These are phyloP conservation scores for Phellopilus nigrolimitatus DNA, from an alignment of 1,284 basidiomycete species.

Conservation along the genomic window DNA sequence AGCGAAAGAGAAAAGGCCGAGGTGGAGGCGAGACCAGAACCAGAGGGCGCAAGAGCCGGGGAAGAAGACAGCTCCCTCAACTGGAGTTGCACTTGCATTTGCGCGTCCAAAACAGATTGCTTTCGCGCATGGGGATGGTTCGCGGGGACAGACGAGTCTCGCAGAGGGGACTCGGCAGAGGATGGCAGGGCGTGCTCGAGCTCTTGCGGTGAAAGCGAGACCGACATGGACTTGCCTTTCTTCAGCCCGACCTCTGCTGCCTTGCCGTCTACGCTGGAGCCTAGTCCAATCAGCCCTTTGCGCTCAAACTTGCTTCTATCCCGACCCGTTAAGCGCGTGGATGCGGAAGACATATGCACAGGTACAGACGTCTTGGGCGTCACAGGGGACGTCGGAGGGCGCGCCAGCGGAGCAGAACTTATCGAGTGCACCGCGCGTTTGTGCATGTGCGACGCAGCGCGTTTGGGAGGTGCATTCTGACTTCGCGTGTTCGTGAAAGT, in stretches of 20 bases:
- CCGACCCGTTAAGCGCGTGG: constrained; percentile 23
- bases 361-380: constrained; percentile 42
- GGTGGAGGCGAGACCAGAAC: constrained; percentile 45
- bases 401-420: constrained; percentile 66
- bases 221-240: constrained; percentile 21
- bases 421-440: constrained; percentile 69
- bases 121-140: constrained; percentile 77
- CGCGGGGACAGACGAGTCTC: constrained; percentile 40
- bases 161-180: constrained; percentile 24
- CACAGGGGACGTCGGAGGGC: constrained; percentile 76
- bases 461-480: constrained; percentile 23
- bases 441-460: constrained; percentile 40
- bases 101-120: constrained; percentile 57
- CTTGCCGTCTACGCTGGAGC: background rate
- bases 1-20: constrained; percentile 62
- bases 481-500: constrained; percentile 82
- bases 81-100: constrained; percentile 30
- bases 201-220: constrained; percentile 12
- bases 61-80: constrained; percentile 16
- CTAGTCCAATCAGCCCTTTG: constrained; percentile 19
- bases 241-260: constrained; percentile 18
- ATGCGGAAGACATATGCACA: constrained; percentile 24
- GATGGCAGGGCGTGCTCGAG: constrained; percentile 4
- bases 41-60: constrained; percentile 11
- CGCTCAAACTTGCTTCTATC: constrained; percentile 4